Conservation (phyloP, 805 yeast species). For the Wickerhamiella hasegawae region DNA sequence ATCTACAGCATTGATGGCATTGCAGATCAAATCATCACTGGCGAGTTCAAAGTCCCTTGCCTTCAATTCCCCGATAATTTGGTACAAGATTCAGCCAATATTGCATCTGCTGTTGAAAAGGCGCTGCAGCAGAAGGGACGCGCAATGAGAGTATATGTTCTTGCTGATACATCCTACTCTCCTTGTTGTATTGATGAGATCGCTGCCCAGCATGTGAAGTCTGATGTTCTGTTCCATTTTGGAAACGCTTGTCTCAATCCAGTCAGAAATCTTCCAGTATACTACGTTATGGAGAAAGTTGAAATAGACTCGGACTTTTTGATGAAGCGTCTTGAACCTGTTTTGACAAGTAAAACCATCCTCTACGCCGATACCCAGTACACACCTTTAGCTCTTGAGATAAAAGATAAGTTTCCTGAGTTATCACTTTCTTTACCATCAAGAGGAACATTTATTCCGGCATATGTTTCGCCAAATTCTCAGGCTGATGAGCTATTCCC, state of each 20-base stretch:
- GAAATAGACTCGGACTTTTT: conserved; percentile 28
- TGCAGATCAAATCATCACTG: conserved; percentile 24
- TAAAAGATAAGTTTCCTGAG: conserved; percentile 22
- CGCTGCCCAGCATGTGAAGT: conserved; percentile 82
- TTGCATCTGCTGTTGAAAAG: conserved; percentile 30
- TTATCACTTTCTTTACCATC: conserved; percentile 14
- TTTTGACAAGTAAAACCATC: conserved; percentile 21
- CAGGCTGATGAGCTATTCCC: conserved; percentile 6
- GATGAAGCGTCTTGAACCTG: conserved; percentile 26
- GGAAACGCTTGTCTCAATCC: conserved; percentile 91
- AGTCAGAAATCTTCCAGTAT: conserved; percentile 53
- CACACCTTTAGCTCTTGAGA: conserved; percentile 26
- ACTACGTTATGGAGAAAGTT: conserved; percentile 61
- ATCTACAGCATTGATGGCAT: conserved; percentile 43
- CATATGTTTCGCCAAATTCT: conserved; percentile 1
- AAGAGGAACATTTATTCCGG: conserved; percentile 10
- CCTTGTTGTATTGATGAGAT: conserved; percentile 94
- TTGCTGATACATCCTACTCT: conserved; percentile 93
- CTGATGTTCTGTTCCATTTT: conserved; percentile 78
- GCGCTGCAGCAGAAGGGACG: conserved; percentile 11
- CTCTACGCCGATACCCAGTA: conserved; percentile 68
- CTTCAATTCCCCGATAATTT: conserved; percentile 81
- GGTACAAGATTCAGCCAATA: conserved; percentile 61
- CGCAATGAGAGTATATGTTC: conserved; percentile 40
- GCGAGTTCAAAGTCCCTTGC: conserved; percentile 40